Evolutionary conservation across 208 protist genomes (phyloP).

Genomic region (Trypanosomatidae sp.): DNA sequence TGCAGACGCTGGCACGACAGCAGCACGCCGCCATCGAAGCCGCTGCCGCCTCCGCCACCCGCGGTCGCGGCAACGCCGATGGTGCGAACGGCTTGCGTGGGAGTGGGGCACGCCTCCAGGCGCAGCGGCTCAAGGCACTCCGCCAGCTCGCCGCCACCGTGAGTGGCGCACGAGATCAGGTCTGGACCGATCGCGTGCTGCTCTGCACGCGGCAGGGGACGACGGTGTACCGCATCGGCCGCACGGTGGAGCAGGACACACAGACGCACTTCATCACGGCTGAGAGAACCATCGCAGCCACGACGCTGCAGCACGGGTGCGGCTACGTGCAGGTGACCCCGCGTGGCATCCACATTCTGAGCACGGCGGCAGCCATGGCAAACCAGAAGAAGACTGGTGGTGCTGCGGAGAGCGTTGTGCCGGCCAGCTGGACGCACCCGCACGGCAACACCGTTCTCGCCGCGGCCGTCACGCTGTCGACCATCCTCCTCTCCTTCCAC

Average conservation of each 20-base stretch:
- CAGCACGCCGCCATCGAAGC: slow-evolving; percentile 36
- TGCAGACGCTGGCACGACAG: slow-evolving; percentile 56
- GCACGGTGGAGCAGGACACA: slow-evolving; percentile 62
- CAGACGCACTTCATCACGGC: slow-evolving; percentile 49
- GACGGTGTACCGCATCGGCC: slow-evolving; percentile 49
- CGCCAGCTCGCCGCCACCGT: slow-evolving; percentile 25
- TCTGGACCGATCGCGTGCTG: slow-evolving; percentile 41
- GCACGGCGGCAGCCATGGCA: not conserved
- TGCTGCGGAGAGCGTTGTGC: slow-evolving; percentile 17
- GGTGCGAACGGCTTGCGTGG: too few species aligned
- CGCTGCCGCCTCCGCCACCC: slow-evolving; percentile 11
- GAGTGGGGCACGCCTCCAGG: slow-evolving; percentile 12
- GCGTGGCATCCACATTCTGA: slow-evolving; percentile 51
- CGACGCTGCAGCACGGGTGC: slow-evolving; percentile 60
- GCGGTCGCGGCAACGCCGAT: not conserved
- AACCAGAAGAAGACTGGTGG: slow-evolving; percentile 2
- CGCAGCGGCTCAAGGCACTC: slow-evolving; percentile 28
- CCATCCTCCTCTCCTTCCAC: slow-evolving; percentile 55
- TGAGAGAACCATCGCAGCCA: slow-evolving; percentile 71
- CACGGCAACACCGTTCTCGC: slow-evolving; percentile 76
- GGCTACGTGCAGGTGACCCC: slow-evolving; percentile 83
- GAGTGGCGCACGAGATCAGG: slow-evolving; percentile 19
- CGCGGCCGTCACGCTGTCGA: slow-evolving; percentile 51
- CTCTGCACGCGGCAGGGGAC: slow-evolving; percentile 67
- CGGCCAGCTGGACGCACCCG: slow-evolving; percentile 65